Percentiles rank a stretch among this genome's conserved stretches.
Conservation (phyloP, 2,329 filamentous ascomycete species). For the Colletotrichum sansevieriae region DNA sequence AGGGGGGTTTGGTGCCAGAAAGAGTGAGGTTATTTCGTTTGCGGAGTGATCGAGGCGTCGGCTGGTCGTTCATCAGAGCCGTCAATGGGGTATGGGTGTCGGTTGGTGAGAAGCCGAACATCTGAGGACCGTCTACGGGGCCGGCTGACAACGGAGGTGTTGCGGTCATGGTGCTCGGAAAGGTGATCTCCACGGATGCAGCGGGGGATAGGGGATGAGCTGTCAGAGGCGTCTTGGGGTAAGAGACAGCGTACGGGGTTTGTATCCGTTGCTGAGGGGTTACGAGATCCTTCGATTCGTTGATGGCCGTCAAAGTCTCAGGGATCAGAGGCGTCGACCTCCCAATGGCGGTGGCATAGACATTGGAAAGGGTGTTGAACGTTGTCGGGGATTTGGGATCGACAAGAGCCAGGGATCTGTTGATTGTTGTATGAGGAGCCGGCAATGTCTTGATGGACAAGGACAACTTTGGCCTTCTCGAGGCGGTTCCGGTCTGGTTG, state of each 20-base stretch:
- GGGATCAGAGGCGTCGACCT: slow-evolving; percentile 64
- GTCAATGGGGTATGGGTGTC: slow-evolving; percentile 47
- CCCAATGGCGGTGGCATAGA: slow-evolving; percentile 73
- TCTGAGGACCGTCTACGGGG: slow-evolving; percentile 57
- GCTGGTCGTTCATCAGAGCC: slow-evolving; percentile 18
- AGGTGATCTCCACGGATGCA: slow-evolving; percentile 58
- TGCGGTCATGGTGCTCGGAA: slow-evolving; percentile 70
- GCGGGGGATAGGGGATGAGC: slow-evolving; percentile 64
- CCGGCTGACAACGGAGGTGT: slow-evolving; percentile 70
- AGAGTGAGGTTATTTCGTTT: slow-evolving; percentile 53
- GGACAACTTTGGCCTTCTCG: slow-evolving; percentile 68
- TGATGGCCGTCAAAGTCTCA: slow-evolving; percentile 64
- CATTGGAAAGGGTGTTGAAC: slow-evolving; percentile 76
- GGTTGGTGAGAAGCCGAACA: slow-evolving; percentile 61
- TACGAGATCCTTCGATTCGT: slow-evolving; percentile 49
- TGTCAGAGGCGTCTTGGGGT: slow-evolving; percentile 67
- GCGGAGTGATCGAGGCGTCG: slow-evolving; percentile 52
- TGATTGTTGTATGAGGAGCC: slow-evolving; percentile 53
- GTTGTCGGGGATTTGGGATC: slow-evolving; percentile 72
- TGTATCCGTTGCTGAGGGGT: slow-evolving; percentile 50
- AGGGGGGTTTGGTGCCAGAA: slow-evolving; percentile 59
- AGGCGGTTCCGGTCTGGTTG: slow-evolving; percentile 51
- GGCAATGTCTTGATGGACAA: slow-evolving; percentile 65
- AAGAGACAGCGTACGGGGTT: slow-evolving; percentile 60
- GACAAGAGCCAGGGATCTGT: slow-evolving; percentile 59